Conservation (phyloP, 176 grass and related monocot species). For the Lolium perenne region DNA sequence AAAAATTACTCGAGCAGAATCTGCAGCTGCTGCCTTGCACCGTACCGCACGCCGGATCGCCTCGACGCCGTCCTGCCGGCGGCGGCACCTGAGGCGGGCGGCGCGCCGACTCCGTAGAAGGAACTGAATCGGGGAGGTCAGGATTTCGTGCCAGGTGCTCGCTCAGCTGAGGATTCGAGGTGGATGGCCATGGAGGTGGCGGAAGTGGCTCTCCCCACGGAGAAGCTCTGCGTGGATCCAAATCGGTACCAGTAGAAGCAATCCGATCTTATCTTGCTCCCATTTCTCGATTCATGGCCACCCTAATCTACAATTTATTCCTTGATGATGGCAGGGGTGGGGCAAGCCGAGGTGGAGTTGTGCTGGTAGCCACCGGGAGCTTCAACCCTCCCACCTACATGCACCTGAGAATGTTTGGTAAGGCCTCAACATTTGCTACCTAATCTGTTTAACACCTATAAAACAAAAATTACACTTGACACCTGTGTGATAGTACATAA, state of each 20-base stretch:
- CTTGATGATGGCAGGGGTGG: slow-evolving; percentile 33
- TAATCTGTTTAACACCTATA: not conserved
- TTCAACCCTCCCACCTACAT: slow-evolving; percentile 97
- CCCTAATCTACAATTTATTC: not conserved
- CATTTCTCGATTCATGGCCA: too few species aligned
- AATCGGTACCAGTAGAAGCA: not conserved
- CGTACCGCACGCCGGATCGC: not conserved
- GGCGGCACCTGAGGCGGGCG: not conserved
- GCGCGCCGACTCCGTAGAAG: not conserved
- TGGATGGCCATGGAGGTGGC: slow-evolving; percentile 41
- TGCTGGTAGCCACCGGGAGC: slow-evolving; percentile 78
- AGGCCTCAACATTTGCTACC: not conserved
- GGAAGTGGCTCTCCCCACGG: slow-evolving; percentile 28
- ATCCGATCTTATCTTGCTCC: not conserved
- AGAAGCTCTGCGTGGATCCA: slow-evolving; percentile 26
- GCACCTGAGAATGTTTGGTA: slow-evolving; percentile 95
- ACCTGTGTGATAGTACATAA: not conserved
- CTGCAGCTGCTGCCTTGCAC: not conserved
- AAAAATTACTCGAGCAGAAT: not conserved
- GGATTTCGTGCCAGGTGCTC: not conserved
- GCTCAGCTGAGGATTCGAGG: not conserved
- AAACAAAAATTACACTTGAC: not conserved
- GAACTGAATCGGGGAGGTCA: not conserved
- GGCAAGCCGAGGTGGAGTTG: slow-evolving; percentile 35
- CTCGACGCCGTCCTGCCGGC: not conserved